Conservation (phyloP, 1,284 basidiomycete species). For the Tilletia caries region DNA sequence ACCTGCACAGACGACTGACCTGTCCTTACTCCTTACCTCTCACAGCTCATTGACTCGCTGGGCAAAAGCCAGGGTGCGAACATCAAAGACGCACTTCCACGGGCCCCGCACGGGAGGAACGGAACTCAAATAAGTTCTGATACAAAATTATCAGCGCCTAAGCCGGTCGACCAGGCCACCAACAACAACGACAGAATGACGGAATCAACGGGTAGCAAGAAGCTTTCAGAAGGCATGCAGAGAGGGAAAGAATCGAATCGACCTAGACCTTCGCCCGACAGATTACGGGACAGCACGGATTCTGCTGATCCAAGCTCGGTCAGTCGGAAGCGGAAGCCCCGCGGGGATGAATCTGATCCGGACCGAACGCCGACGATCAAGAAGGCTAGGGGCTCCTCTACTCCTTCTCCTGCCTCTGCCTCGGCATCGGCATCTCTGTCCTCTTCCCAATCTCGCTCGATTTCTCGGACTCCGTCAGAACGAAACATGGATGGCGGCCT, state of each 20-base stretch:
- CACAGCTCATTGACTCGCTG: constrained; percentile 12
- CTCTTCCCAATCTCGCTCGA: not conserved
- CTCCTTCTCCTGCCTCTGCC: not conserved
- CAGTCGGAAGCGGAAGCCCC: not conserved
- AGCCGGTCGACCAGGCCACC: not conserved
- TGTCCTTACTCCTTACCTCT: not conserved
- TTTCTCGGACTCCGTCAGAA: not conserved
- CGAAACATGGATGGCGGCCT: not conserved
- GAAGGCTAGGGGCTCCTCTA: constrained; percentile 1
- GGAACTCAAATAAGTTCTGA: not conserved
- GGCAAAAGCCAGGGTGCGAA: not conserved
- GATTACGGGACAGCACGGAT: not conserved
- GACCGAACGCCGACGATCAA: not conserved
- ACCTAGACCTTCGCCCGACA: not conserved
- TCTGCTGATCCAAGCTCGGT: not conserved
- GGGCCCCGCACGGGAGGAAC: constrained; percentile 3
- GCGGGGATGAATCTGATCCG: not conserved
- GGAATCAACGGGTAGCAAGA: too few relatives aligned
- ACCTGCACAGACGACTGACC: not conserved
- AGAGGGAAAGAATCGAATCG: not conserved
- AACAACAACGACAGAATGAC: too few relatives aligned
- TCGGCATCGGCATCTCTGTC: too few relatives aligned
- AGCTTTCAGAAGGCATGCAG: too few relatives aligned
- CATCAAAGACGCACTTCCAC: constrained; percentile 4
- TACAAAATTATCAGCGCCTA: not conserved